phyloP scores from a whole-genome alignment of 1,139 yeast species.

The Schwanniomyces etchellsii region DNA sequence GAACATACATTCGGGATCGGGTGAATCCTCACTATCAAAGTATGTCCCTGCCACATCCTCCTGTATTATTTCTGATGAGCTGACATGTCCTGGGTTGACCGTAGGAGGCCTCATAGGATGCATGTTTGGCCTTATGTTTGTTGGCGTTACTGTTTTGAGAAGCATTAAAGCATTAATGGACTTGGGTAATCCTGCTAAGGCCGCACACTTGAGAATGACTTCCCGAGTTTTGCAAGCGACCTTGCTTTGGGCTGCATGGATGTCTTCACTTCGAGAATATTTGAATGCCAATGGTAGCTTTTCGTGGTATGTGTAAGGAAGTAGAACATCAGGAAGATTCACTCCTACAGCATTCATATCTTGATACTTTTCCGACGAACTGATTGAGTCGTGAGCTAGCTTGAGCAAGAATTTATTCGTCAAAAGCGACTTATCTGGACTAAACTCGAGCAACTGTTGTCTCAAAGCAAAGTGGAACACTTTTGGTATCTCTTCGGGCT shows the following conservation, averaged over 20 bases:
- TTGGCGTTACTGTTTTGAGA: constrained; percentile 64
- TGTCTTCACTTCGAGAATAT: constrained; percentile 27
- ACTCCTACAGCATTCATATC: constrained; percentile 41
- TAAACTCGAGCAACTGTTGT: constrained; percentile 35
- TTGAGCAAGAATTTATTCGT: constrained; percentile 25
- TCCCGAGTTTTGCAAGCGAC: constrained; percentile 66
- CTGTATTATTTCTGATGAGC: constrained; percentile 34
- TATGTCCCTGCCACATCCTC: constrained; percentile 38
- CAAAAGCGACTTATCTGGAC: constrained; percentile 18
- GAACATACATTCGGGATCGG: constrained; percentile 9
- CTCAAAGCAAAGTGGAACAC: constrained; percentile 70
- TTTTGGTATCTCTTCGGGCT: constrained; percentile 73
- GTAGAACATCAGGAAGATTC: constrained; percentile 38
- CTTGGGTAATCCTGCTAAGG: constrained; percentile 78
- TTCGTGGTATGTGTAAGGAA: constrained; percentile 36
- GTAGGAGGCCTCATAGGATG: constrained; percentile 26
- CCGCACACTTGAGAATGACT: constrained; percentile 69
- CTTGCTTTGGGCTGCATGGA: constrained; percentile 27
- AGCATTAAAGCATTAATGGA: constrained; percentile 73
- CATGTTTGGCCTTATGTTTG: constrained; percentile 23
- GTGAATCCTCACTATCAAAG: constrained; percentile 17
- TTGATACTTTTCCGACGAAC: constrained; percentile 31
- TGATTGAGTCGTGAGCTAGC: constrained; percentile 37
- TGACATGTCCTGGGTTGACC: constrained; percentile 31
- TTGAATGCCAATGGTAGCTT: constrained; percentile 36